Evolutionary conservation across 306 rosid species (phyloP).

Genomic region (Cicer chorassanicum): DNA sequence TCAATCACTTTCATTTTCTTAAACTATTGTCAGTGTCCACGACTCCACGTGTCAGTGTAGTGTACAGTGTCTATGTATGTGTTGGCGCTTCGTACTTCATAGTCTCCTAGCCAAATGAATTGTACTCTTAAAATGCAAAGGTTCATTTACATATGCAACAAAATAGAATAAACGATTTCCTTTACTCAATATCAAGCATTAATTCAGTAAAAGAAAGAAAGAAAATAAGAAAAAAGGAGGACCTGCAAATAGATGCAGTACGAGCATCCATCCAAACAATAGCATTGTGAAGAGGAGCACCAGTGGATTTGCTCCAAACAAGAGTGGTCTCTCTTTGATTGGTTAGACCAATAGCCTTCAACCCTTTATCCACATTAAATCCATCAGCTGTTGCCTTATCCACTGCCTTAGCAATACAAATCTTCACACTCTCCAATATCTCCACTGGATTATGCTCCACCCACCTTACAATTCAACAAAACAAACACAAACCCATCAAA

Average conservation of each 20-base stretch:
- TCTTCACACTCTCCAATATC: slow-evolving; percentile 80
- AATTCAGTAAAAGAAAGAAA: background rate
- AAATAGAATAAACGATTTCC: background rate
- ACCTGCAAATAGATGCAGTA: slow-evolving; percentile 86
- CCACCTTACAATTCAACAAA: slow-evolving; percentile 58
- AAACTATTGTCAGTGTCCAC: background rate
- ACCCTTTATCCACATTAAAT: slow-evolving; percentile 67
- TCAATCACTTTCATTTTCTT: background rate
- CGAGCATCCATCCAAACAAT: slow-evolving; percentile 98
- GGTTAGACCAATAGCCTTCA: slow-evolving; percentile 86
- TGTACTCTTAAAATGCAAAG: slow-evolving; percentile 1
- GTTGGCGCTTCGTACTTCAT: background rate
- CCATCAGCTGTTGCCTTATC: slow-evolving; percentile 90
- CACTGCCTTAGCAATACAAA: slow-evolving; percentile 70
- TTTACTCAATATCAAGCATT: background rate
- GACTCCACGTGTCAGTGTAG: no score
- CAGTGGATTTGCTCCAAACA: slow-evolving; percentile 96
- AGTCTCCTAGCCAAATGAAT: background rate
- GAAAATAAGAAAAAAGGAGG: background rate
- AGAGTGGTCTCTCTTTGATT: slow-evolving; percentile 92
- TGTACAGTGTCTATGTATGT: background rate
- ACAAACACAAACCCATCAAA: background rate
- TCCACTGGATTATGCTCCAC: slow-evolving; percentile 92
- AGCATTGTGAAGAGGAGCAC: slow-evolving; percentile 78
- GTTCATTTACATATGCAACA: background rate